These are phyloP conservation scores for Lachnellula occidentalis DNA, from an alignment of 2,329 filamentous ascomycete genomes.

Conservation along the genomic window DNA sequence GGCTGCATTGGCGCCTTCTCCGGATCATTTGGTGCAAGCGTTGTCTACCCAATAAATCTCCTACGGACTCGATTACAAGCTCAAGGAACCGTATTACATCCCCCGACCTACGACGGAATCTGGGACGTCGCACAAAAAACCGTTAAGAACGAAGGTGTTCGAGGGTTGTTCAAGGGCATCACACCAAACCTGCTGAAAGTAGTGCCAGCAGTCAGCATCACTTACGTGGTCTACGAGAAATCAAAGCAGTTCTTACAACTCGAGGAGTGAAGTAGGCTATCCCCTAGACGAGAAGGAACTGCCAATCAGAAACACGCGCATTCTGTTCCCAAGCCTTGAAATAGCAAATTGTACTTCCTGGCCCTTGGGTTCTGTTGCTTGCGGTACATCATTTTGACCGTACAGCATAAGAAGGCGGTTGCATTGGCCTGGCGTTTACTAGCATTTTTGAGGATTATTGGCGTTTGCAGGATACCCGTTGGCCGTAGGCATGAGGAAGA, in stretches of 20 bases:
- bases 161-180: constrained; percentile 88
- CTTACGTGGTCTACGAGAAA: constrained; percentile 90
- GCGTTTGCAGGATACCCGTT: constrained; percentile 11
- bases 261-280: constrained; percentile 8
- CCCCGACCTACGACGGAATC: constrained; percentile 83
- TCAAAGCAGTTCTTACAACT: constrained; percentile 63
- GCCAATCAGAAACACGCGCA: neutral
- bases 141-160: constrained; percentile 71
- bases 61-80: constrained; percentile 88
- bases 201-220: constrained; percentile 90
- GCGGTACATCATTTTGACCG: neutral
- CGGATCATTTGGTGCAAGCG: constrained; percentile 85
- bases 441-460: neutral
- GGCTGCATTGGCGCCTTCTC: constrained; percentile 87
- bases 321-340: neutral
- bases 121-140: constrained; percentile 84
- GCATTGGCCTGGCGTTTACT: constrained; percentile 12
- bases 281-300: neutral
- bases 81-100: constrained; percentile 89
- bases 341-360: neutral
- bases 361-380: neutral
- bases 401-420: constrained; percentile 2
- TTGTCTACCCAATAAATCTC: constrained; percentile 93
- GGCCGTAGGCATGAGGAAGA: neutral
- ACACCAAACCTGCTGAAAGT: constrained; percentile 96